Evolutionary conservation across 2,329 filamentous ascomycete species (phyloP), one percentile per base, ranked within the genome.

Genomic region (Periconia macrospinosa): DNA sequence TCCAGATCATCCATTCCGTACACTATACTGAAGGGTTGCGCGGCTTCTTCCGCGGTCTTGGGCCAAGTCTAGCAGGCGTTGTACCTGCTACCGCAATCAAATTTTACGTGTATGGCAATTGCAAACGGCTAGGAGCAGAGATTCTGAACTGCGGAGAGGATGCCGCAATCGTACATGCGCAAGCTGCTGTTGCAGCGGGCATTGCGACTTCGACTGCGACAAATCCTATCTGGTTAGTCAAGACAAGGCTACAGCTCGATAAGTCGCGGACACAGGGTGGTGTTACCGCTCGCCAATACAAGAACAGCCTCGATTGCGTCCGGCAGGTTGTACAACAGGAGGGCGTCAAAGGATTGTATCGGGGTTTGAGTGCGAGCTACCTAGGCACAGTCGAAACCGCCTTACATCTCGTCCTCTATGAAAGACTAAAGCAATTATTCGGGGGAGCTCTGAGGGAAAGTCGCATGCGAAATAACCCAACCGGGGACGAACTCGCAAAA

Each of bases 161-260:
- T 44, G 65, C 71, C 3, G 61, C 67, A 1, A 50, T 70, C 15
- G 60, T 71, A 13, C 71, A 75, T 48, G 66, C 68, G 2, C 65
- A 71, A 44, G 68, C 72, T 42, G 71, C 72, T 37, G 65, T 69
- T 33, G 64, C 64, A 47, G 72, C 70, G 7, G 72, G 72, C 17
- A 64, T 74, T 9, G 70, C 66, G 6, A 75, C 71, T 1, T 68
- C 68, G 1, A 73, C 69, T 1, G 69, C 67, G 15, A 75, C 72
- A 6, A 75, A 75, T 54, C 72, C 72, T 15, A 74, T 75, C 19
- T 74, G 71, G 72, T 57, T 75, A n/a, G 61, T 75, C 45, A 62
- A 69, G 30, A 59, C 54, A 44, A 50, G 57, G 18, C 49, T 59
- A 3, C 52, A 59, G 47, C 55, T 59, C 20, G 52, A 59, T 42